Base-by-base conservation (phyloP, 352 stramenopile species). In the Pythium pyrilobum region DNA sequence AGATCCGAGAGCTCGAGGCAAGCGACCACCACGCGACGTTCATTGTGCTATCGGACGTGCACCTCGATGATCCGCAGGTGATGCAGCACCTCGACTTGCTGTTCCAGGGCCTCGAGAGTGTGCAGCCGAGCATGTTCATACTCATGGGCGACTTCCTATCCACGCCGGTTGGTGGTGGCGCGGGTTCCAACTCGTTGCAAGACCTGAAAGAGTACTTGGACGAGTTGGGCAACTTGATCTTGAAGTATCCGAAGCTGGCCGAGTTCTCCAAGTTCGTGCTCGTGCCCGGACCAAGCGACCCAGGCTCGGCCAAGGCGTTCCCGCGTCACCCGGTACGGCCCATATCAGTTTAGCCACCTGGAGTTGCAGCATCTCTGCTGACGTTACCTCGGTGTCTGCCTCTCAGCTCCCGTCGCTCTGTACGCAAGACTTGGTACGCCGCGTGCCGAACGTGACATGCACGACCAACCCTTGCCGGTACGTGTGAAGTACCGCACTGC, bases 131-230 rank as follows among this genome's bases (percentile, higher is more conserved):
- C 18, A 59, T 98, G 18, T 97, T 98, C 59, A 79, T 97, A 13
- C 77, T 98, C 21, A 97, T 98, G 89, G 94, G 94, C 38, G 90
- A 98, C 64, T 98, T 98, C 55, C 75, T 90, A 42, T 93, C 85
- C 7, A 71, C 72, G 2, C 81, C 85, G 9, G 81, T 96, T 4
- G 87, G 84, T 56, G 70, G 80, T 54, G 77, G 82, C 44, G 64
- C 72, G 3, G 73, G 69, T 12, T 85, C 78, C 11, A 86, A 82
- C 50, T 79, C 72, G 20, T 59, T 93, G n/a, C 68, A 84, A 12
- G 81, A 95, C 45, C 65, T 92, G 23, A 92, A 81, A 16, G 89
- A 96, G 46, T 84, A 83, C 45, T 67, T 97, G 29, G 87, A 97
- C 38, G 89, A 97, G 39, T 71, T 98, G 5, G 85, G 79, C 8